phyloP scores from a whole-genome alignment of 495 filamentous ascomycete genomes.

The Talaromyces nanjingensis region DNA sequence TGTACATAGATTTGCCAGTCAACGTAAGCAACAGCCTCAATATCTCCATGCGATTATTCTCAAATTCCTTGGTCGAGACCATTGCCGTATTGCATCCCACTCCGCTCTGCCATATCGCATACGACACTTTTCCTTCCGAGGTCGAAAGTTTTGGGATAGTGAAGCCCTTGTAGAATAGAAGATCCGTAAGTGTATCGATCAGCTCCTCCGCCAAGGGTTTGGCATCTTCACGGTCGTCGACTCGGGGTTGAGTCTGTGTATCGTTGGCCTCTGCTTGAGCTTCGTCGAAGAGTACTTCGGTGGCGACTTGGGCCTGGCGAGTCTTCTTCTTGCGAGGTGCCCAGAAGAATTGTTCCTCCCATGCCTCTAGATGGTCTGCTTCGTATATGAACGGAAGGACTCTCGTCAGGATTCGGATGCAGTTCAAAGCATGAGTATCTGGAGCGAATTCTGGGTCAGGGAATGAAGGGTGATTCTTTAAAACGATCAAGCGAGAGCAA shows the following conservation, averaged over 20 bases:
- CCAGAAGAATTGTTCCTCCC: conserved; percentile 96
- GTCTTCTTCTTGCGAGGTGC: conserved; percentile 58
- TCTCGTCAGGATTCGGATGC: conserved; percentile 85
- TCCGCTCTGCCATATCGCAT: conserved; percentile 96
- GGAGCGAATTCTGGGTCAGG: conserved; percentile 85
- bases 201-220: conserved; percentile 91
- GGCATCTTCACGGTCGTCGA: conserved; percentile 67
- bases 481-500: conserved; percentile 67
- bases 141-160: conserved; percentile 63
- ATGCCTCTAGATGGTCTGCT: conserved; percentile 72
- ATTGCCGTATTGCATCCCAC: conserved; percentile 91
- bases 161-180: conserved; percentile 88
- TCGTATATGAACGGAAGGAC: conserved; percentile 92
- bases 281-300: conserved; percentile 87
- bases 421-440: conserved; percentile 85
- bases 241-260: conserved; percentile 30
- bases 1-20: conserved; percentile 86
- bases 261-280: conserved; percentile 44
- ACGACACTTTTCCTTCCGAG: conserved; percentile 75
- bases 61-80: conserved; percentile 79
- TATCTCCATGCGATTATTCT: conserved; percentile 88
- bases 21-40: conserved; percentile 80
- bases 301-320: conserved; percentile 40
- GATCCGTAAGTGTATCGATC: conserved; percentile 81
- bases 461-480: conserved; percentile 86